Conservation (phyloP, 2,329 filamentous ascomycete species). For the Sarocladium oryzae region DNA sequence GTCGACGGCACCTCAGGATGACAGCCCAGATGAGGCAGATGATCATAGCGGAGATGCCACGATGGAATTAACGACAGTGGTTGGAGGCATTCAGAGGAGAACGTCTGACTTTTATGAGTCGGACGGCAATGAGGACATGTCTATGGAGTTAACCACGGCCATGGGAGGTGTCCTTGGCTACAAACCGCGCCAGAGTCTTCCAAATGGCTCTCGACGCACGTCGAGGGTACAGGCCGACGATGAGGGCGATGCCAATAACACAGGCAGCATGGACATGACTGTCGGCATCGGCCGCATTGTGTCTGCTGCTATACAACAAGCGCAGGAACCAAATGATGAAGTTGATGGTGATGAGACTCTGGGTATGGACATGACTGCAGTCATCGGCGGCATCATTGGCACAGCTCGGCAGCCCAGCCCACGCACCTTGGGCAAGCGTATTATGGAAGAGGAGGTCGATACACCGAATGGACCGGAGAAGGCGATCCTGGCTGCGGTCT, state of each 20-base stretch:
- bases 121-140: constrained; percentile 59
- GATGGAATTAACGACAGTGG: constrained; percentile 79
- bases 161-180: constrained; percentile 47
- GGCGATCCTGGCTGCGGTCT: constrained; percentile 22
- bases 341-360: constrained; percentile 34
- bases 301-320: constrained; percentile 18
- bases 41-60: constrained; percentile 35
- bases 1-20: constrained; percentile 15
- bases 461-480: constrained; percentile 39
- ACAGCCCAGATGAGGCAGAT: constrained; percentile 23
- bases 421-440: constrained; percentile 39
- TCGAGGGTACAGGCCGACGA: constrained; percentile 22
- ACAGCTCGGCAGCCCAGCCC: constrained; percentile 24
- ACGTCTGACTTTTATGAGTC: constrained; percentile 27
- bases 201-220: constrained; percentile 14
- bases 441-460: constrained; percentile 54
- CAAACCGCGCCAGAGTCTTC: constrained; percentile 20
- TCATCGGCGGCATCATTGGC: constrained; percentile 55
- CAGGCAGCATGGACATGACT: constrained; percentile 56
- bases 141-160: constrained; percentile 70
- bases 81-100: constrained; percentile 59
- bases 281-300: constrained; percentile 50
- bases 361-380: constrained; percentile 63
- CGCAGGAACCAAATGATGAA: constrained; percentile 16
- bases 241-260: constrained; percentile 27